These are phyloP conservation scores for Monascus ruber DNA, from an alignment of 2,329 filamentous ascomycete species.

Conservation along the genomic window DNA sequence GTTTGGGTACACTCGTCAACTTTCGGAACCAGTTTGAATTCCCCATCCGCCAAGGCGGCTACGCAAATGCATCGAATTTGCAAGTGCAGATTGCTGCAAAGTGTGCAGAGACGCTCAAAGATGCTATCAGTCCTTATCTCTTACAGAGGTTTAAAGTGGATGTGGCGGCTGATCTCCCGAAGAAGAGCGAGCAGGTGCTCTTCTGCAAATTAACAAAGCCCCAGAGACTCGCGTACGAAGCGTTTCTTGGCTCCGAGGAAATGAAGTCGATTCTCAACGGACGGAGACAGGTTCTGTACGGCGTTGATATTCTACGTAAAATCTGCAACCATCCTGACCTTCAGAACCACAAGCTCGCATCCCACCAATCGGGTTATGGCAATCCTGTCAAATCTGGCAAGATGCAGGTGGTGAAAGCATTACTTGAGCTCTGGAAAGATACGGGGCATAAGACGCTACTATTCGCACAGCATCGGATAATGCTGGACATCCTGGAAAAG, in stretches of 20 bases:
- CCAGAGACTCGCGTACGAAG: slow-evolving; percentile 69
- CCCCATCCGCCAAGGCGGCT: slow-evolving; percentile 84
- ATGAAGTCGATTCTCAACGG: slow-evolving; percentile 71
- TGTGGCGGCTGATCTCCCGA: slow-evolving; percentile 82
- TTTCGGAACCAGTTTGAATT: slow-evolving; percentile 89
- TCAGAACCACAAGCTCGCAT: slow-evolving; percentile 52
- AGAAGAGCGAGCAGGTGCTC: slow-evolving; percentile 91
- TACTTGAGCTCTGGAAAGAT: slow-evolving; percentile 79
- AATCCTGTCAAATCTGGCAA: slow-evolving; percentile 73
- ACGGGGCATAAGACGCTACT: slow-evolving; percentile 89
- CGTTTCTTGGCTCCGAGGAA: slow-evolving; percentile 70
- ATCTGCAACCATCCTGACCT: slow-evolving; percentile 97
- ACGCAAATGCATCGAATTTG: slow-evolving; percentile 86
- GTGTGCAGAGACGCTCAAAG: slow-evolving; percentile 86
- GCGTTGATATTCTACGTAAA: slow-evolving; percentile 85
- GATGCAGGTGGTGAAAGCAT: slow-evolving; percentile 83
- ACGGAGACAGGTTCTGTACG: slow-evolving; percentile 69
- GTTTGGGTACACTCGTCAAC: slow-evolving; percentile 77
- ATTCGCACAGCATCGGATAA: slow-evolving; percentile 87
- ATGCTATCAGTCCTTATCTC: slow-evolving; percentile 85
- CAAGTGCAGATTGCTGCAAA: slow-evolving; percentile 91
- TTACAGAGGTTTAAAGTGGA: slow-evolving; percentile 87
- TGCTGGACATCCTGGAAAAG: slow-evolving; percentile 85
- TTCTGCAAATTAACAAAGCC: slow-evolving; percentile 82
- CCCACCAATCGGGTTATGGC: slow-evolving; percentile 59